A percentile compares a stretch with the other conserved stretches of the same genome.
phyloP scores from a whole-genome alignment of 2,329 filamentous ascomycete genomes.

The Truncatella angustata region DNA sequence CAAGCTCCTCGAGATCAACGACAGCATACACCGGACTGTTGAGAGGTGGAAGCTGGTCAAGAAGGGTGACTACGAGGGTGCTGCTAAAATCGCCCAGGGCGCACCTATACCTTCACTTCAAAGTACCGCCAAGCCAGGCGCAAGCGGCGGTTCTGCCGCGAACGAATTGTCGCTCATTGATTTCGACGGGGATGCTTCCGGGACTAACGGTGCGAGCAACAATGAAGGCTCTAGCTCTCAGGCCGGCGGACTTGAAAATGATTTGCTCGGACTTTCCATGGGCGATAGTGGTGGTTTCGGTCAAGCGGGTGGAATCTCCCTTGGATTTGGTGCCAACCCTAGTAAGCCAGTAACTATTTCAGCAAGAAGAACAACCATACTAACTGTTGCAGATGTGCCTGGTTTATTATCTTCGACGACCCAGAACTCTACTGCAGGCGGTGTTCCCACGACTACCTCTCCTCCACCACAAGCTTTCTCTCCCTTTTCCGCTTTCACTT shows the following conservation, averaged over 20 bases:
- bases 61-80: conserved; percentile 85
- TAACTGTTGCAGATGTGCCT: conserved; percentile 60
- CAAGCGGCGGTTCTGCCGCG: conserved; percentile 56
- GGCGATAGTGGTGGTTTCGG: conserved; percentile 65
- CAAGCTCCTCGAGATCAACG: conserved; percentile 94
- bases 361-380: not conserved
- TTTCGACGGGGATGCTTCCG: conserved; percentile 65
- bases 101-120: conserved; percentile 45
- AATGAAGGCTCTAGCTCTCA: conserved; percentile 45
- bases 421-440: conserved; percentile 57
- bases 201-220: conserved; percentile 32
- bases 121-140: conserved; percentile 46
- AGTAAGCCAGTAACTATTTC: conserved; percentile 49
- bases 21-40: conserved; percentile 96
- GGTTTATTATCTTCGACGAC: conserved; percentile 64
- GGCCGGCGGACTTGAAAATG: conserved; percentile 75
- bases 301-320: conserved; percentile 76
- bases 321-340: conserved; percentile 72
- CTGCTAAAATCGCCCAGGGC: conserved; percentile 79
- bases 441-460: conserved; percentile 30
- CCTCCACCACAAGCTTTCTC: conserved; percentile 48
- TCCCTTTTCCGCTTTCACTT: conserved; percentile 54
- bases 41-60: conserved; percentile 95
- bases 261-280: conserved; percentile 85
- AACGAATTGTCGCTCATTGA: conserved; percentile 92